Percentiles rank a stretch among this genome's conserved stretches.
Evolutionary conservation across 495 filamentous ascomycete genomes (phyloP).

Genomic region (Trichoderma asperelloides): DNA sequence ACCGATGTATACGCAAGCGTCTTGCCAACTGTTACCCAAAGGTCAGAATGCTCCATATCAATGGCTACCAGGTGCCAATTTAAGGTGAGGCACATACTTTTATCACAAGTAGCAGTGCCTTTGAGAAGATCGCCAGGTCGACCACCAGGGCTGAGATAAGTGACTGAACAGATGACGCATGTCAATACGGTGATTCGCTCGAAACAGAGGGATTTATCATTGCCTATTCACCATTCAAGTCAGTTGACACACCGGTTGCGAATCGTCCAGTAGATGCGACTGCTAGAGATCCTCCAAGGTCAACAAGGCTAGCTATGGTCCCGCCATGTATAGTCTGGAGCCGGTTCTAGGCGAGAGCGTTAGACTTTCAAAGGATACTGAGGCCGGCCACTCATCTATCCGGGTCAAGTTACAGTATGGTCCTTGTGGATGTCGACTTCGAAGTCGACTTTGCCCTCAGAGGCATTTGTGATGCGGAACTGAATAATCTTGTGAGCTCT

Average conservation of each 20-base stretch:
- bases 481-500: constrained; percentile 21
- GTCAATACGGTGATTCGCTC: neutral
- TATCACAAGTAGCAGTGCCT: constrained; percentile 70
- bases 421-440: constrained; percentile 78
- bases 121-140: constrained; percentile 68
- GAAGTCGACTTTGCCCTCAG: constrained; percentile 74
- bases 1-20: constrained; percentile 84
- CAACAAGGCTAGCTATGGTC: constrained; percentile 92
- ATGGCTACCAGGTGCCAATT: neutral
- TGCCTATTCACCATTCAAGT: constrained; percentile 62
- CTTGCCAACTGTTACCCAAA: constrained; percentile 64
- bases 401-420: constrained; percentile 59
- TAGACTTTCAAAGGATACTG: neutral
- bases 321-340: constrained; percentile 88
- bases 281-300: constrained; percentile 86
- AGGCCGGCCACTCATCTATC: neutral
- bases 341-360: constrained; percentile 57
- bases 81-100: constrained; percentile 46
- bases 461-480: constrained; percentile 68
- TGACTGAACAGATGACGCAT: constrained; percentile 48
- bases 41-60: neutral
- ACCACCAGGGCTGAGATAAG: constrained; percentile 78
- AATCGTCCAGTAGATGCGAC: constrained; percentile 85
- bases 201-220: constrained; percentile 1
- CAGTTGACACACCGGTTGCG: constrained; percentile 86